Conservation (phyloP, 768 basidiomycete genomes). For the Tricholomella constricta region DNA sequence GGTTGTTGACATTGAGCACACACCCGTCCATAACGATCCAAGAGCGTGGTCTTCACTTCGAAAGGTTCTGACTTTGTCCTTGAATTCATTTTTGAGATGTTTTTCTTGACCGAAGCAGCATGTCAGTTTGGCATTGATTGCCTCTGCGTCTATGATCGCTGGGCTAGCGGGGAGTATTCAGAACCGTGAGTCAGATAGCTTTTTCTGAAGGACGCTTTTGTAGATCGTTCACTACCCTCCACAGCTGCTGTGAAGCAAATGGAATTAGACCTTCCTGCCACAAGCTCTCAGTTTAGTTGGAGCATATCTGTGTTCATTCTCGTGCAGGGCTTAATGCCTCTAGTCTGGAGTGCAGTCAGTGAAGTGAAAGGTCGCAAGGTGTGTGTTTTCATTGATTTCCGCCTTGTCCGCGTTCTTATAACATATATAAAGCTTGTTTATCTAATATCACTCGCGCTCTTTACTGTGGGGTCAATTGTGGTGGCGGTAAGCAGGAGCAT, state of each 20-base stretch:
- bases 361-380: slow-evolving; percentile 80
- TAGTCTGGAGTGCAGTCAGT: slow-evolving; percentile 68
- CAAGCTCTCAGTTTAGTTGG: slow-evolving; percentile 61
- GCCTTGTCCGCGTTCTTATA: not conserved
- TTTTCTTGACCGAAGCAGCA: slow-evolving; percentile 30
- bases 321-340: slow-evolving; percentile 66
- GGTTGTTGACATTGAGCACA: slow-evolving; percentile 49
- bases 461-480: slow-evolving; percentile 55
- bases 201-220: not conserved
- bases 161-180: slow-evolving; percentile 62
- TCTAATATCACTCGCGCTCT: slow-evolving; percentile 50
- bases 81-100: not conserved
- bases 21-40: slow-evolving; percentile 61
- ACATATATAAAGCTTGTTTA: slow-evolving; percentile 50
- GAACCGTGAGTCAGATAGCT: slow-evolving; percentile 48
- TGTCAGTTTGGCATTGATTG: slow-evolving; percentile 46
- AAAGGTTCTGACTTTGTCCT: slow-evolving; percentile 42
- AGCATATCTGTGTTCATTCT: slow-evolving; percentile 73
- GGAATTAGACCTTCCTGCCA: slow-evolving; percentile 59
- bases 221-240: not conserved
- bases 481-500: slow-evolving; percentile 59
- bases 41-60: slow-evolving; percentile 55
- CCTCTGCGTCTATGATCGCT: slow-evolving; percentile 57
- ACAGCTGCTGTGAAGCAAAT: slow-evolving; percentile 67
- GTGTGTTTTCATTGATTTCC: slow-evolving; percentile 13